Base-by-base conservation (phyloP, 345 rosid genomes). In the Salix udensis region DNA sequence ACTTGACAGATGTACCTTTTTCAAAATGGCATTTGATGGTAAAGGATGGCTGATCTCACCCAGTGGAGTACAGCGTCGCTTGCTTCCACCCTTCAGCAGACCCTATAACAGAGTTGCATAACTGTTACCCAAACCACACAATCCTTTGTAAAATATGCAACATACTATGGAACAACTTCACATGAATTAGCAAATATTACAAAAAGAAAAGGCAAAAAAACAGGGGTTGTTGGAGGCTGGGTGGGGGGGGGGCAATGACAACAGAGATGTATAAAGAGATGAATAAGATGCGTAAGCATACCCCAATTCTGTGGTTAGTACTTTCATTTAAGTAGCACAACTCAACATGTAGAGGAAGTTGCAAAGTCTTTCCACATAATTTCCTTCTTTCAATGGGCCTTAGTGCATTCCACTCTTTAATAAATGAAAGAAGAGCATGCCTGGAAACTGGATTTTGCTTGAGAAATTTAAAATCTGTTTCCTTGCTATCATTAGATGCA, bases 51-150 rank as follows among this genome's bases (percentile, higher is more conserved):
- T 89, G 75, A 95, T 88, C 83, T 95, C 94, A 73, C 73, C 34
- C 71, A 75, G 82, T 14, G 97, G 98, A 48, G 98, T 91, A 15
- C 74, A 81, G 68, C 98, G 94, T 52, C 94, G 85, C 76, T 88
- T 91, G 88, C 98, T 95, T 81, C 91, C 91, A 82, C 94, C 94
- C 75, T 89, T 90, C 67, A 95, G 85, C 84, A 95, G 83, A 82
- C 98, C 98, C 98, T 95, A 84, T 77, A 46, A 77, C 48, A 75
- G 21, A 77, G 67, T 70, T 76, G 77, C 5, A 71, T 30, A 65
- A 68, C 48, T 44, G 39, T 70, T 58, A 79, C 44, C 36, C 53
- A 44, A 80, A 78, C 40, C 75, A 81, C 55, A 46, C 39, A 70
- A 42, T 71, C 8, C 55, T 70, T 24, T 37, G 64, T 66, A 21